Evolutionary conservation across 208 protist species (phyloP).

Genomic region (Naegleria gruberi): DNA sequence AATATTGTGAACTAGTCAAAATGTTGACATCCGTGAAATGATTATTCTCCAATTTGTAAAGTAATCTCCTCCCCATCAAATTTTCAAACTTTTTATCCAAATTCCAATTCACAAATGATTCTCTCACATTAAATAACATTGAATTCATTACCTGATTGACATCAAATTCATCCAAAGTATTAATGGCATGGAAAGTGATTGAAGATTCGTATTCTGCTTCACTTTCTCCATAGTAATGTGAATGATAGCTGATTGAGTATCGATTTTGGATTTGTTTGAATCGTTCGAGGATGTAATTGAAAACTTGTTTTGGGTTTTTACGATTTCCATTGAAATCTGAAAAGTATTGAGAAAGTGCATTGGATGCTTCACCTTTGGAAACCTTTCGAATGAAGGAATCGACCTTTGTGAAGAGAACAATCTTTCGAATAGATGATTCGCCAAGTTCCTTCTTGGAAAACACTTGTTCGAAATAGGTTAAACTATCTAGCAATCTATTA

Average conservation of each 20-base stretch:
- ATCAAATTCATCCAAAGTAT: not conserved
- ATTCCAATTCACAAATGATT: not conserved
- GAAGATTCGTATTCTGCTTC: not conserved
- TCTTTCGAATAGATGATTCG: not conserved
- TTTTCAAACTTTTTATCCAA: not conserved
- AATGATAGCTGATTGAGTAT: too few species aligned
- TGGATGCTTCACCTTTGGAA: not conserved
- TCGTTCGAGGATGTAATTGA: not conserved
- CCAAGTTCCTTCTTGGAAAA: not conserved
- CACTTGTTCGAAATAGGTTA: not conserved
- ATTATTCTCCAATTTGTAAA: not conserved
- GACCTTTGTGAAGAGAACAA: not conserved
- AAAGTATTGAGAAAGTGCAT: not conserved
- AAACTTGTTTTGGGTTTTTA: not conserved
- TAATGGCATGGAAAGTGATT: not conserved
- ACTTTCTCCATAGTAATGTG: not conserved
- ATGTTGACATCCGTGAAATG: not conserved
- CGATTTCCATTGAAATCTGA: not conserved
- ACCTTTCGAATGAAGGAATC: not conserved
- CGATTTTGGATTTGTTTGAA: not conserved
- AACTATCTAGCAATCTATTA: not conserved
- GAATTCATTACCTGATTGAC: not conserved
- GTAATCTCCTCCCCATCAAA: not conserved
- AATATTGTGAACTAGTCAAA: not conserved
- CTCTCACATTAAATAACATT: not conserved